A percentile compares a stretch with the other conserved stretches of the same genome.
Conservation (phyloP, 164 flowering plant species). For the Stephania cephalantha region DNA sequence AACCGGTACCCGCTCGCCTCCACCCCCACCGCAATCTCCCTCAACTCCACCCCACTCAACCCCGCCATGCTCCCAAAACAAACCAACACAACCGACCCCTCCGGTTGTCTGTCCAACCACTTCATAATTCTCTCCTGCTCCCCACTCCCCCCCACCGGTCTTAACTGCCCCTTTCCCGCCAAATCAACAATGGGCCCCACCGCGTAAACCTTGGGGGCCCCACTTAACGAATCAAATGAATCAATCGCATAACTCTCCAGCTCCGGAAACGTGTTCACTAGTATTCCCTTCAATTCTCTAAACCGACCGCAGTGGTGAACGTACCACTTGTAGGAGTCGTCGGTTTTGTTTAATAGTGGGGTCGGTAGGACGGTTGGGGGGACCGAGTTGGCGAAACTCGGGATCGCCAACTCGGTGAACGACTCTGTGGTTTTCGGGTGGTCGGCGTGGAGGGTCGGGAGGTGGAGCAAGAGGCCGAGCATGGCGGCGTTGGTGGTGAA, state of each 20-base stretch:
- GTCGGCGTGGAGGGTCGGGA: constrained; percentile 1
- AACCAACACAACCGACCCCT: constrained; percentile 27
- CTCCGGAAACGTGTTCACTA: constrained; percentile 24
- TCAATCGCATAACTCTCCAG: constrained; percentile 11
- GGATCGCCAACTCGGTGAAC: constrained; percentile 7
- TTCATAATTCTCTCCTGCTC: neutral
- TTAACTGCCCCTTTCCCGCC: neutral
- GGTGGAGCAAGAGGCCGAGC: constrained; percentile 17
- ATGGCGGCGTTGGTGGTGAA: constrained; percentile 19
- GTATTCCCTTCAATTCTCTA: constrained; percentile 24
- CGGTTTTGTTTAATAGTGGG: neutral
- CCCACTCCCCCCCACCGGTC: neutral
- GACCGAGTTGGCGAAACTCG: constrained; percentile 19
- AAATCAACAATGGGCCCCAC: constrained; percentile 25
- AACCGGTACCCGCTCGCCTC: constrained; percentile 28
- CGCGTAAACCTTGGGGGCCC: constrained; percentile 20
- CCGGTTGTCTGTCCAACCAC: constrained; percentile 32
- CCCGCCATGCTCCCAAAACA: constrained; percentile 38
- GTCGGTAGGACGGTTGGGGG: constrained; percentile 13
- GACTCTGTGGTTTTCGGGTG: constrained; percentile 1
- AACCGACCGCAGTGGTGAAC: constrained; percentile 5
- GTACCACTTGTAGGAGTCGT: neutral
- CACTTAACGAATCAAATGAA: neutral
- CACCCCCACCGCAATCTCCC: constrained; percentile 30
- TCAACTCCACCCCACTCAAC: constrained; percentile 20